Conservation (phyloP, 176 grass and related monocot species). For the Musa beccarii region DNA sequence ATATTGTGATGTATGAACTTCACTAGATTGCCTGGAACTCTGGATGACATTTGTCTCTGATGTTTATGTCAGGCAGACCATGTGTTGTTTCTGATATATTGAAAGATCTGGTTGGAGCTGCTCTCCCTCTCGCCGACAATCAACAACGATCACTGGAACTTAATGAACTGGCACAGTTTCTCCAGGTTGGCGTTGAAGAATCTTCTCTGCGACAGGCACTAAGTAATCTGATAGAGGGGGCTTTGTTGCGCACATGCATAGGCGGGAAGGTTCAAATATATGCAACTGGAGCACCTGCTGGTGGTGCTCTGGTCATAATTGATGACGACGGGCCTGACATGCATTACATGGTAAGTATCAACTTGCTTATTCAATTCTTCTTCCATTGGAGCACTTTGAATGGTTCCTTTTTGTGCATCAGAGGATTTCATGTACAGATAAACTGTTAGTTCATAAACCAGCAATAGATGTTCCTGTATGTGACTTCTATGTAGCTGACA, state of each 20-base stretch:
- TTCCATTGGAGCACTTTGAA: neutral
- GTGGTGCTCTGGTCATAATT: conserved; percentile 47
- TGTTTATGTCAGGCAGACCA: conserved; percentile 64
- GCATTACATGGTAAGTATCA: conserved; percentile 68
- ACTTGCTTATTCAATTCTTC: conserved; percentile 11
- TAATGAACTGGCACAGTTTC: conserved; percentile 26
- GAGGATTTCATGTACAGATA: no score
- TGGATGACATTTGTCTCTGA: conserved; percentile 5
- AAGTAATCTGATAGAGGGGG: conserved; percentile 75
- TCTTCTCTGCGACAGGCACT: conserved; percentile 60
- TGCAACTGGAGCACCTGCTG: conserved; percentile 39
- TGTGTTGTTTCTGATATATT: conserved; percentile 48
- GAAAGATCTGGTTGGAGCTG: conserved; percentile 57
- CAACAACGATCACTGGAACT: conserved; percentile 48
- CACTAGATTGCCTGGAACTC: neutral
- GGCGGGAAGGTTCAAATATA: conserved; percentile 58
- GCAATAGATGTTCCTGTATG: no score
- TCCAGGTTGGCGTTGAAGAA: conserved; percentile 62
- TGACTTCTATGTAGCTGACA: no score
- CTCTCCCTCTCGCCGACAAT: conserved; percentile 46
- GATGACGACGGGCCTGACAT: conserved; percentile 82
- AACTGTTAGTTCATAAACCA: no score
- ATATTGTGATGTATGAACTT: neutral
- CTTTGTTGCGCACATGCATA: conserved; percentile 48
- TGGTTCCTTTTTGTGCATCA: no score